Conservation (phyloP, 257 asterid genomes). For the Solanum bulbocastanum region DNA sequence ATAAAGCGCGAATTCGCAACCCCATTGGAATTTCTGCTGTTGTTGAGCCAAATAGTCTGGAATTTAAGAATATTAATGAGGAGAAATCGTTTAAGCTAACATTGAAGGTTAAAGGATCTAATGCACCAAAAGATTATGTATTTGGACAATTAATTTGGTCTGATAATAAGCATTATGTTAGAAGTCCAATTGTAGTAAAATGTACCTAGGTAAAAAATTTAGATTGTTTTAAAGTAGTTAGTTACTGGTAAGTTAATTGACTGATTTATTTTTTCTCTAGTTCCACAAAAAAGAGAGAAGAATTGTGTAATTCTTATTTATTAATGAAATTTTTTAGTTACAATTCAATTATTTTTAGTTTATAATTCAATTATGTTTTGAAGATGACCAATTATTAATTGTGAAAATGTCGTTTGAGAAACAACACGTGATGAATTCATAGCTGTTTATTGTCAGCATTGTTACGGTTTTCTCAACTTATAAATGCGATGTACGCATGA, state of each 20-base stretch:
- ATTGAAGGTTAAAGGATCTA: slow-evolving; percentile 15
- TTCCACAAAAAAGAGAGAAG: neutral
- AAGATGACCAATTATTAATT: neutral
- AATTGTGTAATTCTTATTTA: neutral
- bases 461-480: neutral
- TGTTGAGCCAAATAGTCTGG: slow-evolving; percentile 33
- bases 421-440: neutral
- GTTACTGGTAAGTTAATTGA: neutral
- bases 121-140: slow-evolving; percentile 33
- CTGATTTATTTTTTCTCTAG: neutral
- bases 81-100: slow-evolving; percentile 37
- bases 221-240: neutral
- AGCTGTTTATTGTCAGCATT: neutral
- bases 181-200: slow-evolving; percentile 77
- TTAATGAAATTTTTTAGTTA: neutral
- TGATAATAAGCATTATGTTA: slow-evolving; percentile 66
- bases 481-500: neutral
- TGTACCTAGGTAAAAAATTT: neutral
- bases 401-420: neutral
- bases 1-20: slow-evolving; percentile 35
- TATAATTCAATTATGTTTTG: neutral
- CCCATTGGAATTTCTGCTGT: slow-evolving; percentile 41
- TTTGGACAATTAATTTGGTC: slow-evolving; percentile 76
- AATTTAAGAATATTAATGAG: slow-evolving; percentile 33
- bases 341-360: neutral